Base-by-base conservation (phyloP, 331 rosid species). In the Quercus lobata region DNA sequence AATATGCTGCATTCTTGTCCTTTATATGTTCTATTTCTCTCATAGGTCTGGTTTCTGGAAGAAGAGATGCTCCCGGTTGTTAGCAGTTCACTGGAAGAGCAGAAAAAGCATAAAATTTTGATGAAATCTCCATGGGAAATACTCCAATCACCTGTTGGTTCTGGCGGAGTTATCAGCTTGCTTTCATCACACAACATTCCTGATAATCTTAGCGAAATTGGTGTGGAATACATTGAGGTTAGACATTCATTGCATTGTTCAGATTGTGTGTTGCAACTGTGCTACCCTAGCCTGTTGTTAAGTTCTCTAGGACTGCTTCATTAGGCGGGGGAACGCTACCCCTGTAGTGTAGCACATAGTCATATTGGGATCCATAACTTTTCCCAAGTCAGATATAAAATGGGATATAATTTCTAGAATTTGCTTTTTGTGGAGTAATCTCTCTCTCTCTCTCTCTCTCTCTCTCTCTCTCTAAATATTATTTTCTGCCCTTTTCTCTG, bases 81-180 rank as follows among this genome's bases (percentile, higher is more conserved):
- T 58, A 76, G 93, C 87, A 88, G 62, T 54, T 83, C 84, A 19
- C 74, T n/a, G 10, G 96, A 88, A 57, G 93, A 86, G 58, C 86
- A 83, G 78, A 87, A 81, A 79, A 91, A 76, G 80, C 80, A 77
- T 76, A 91, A 88, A 72, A 90, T 95, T 80, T 72, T 95, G 79
- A 93, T 95, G 99, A 91, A 93, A 88, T 95, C 98, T 6, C 96
- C 90, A 27, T 91, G 98, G 99, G 96, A 95, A 86, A 93, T 95
- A 58, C 98, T 90, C 76, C 93, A 91, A 76, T 77, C 92, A 49
- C 91, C 97, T 3, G 87, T 88, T 81, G 99, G 99, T 76, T 89
- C 93, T 56, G 99, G 99, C 44, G 99, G 94, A 73, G 78, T 88
- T 78, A 56, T 95, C 49, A 85, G 88, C 89, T 80, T 90, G 92